Evolutionary conservation across 306 rosid species (phyloP), one percentile per base, ranked within the genome.

Genomic region (Prunus fruticosa): DNA sequence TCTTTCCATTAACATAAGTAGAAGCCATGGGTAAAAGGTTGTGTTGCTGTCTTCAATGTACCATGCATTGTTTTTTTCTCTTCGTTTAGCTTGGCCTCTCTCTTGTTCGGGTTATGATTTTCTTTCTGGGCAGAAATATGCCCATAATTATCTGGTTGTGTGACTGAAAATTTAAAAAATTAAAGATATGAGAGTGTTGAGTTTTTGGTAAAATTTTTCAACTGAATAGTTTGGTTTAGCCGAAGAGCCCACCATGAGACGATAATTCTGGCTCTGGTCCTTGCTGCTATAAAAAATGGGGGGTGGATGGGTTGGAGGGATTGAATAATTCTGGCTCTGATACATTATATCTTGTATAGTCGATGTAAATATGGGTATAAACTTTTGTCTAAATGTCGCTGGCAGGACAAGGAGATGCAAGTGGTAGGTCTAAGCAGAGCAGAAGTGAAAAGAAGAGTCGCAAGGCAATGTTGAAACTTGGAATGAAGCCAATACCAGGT

Each of bases 381-480:
- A 28, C 15, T 7, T 16, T 15, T 27, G 43, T 15, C 20, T 3
- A 14, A 15, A 27, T 62, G 43, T 16, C 12, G 15, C 20, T 62
- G 43, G 67, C 73, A 79, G 81, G 73, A 52, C 75, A 72, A 8
- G 96, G 93, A 53, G 98, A 90, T 56, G 87, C n/a, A 74, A 84
- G 88, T 74, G 94, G 97, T 50, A 86, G 95, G 86, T 89, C 98
- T 11, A 93, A 89, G 88, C 93, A 93, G 81, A 91, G 91, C 58
- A 88, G 96, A 84, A 93, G 98, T 28, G 97, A 93, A 67, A 93
- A 93, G 83, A 91, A 91, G 79, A 93, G 97, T 61, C 97, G 97
- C 54, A 91, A 93, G 76, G 98, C 98, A 32, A 89, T 91, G 98
- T 74, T 89, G 78, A 91, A 93, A 76, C 96, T 93, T 49, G 96